These are phyloP conservation scores for Pythium vanterpoolii DNA, from an alignment of 352 stramenopile genomes.

Conservation along the genomic window DNA sequence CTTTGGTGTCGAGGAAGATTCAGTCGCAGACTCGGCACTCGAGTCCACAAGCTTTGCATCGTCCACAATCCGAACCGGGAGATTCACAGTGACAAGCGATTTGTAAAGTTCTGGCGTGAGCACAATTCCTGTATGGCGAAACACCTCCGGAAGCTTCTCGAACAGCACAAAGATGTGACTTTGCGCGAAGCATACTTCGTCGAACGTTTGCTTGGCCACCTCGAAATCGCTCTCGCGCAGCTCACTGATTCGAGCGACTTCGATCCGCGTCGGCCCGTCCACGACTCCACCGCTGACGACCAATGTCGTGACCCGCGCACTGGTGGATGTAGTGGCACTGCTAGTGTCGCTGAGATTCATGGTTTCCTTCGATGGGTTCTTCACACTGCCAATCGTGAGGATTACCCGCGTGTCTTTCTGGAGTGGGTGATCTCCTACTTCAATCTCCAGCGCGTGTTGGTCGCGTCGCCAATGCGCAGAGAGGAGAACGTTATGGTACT, in stretches of 20 bases:
- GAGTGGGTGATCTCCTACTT: background rate
- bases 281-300: slow-evolving; percentile 47
- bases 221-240: slow-evolving; percentile 57
- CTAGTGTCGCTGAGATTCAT: slow-evolving; percentile 14
- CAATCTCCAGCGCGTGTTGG: slow-evolving; percentile 57
- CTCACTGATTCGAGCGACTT: slow-evolving; percentile 64
- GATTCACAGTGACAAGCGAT: slow-evolving; percentile 32
- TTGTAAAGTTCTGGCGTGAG: slow-evolving; percentile 31
- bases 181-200: slow-evolving; percentile 6
- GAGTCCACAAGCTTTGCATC: background rate
- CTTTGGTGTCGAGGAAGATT: background rate
- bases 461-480: slow-evolving; percentile 36
- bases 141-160: slow-evolving; percentile 31
- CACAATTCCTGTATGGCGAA: slow-evolving; percentile 26
- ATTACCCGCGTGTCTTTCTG: slow-evolving; percentile 22
- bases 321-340: background rate
- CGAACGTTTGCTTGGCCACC: slow-evolving; percentile 30
- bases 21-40: background rate
- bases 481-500: slow-evolving; percentile 31
- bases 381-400: slow-evolving; percentile 43
- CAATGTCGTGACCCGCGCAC: slow-evolving; percentile 45
- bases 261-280: slow-evolving; percentile 49
- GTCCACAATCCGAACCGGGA: slow-evolving; percentile 8
- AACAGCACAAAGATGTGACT: slow-evolving; percentile 18
- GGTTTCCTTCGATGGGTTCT: slow-evolving; percentile 50